Conservation (phyloP, 331 rosid genomes). For the Quercus tomentella region DNA sequence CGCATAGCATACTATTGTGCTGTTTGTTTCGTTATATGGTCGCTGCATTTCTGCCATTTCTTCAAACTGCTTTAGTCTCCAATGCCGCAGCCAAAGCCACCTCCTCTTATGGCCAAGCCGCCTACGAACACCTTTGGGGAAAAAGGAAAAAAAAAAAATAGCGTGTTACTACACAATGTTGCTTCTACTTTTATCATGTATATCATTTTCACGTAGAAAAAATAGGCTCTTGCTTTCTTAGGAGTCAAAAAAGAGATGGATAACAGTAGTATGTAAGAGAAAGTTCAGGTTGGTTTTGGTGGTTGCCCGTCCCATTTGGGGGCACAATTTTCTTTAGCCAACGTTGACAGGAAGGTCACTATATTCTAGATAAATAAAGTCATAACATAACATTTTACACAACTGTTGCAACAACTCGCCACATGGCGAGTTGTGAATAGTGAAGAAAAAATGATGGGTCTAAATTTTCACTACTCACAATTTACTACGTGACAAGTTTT, state of each 20-base stretch:
- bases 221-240: not conserved
- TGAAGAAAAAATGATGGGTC: no score
- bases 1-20: slow-evolving; percentile 55
- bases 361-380: no score
- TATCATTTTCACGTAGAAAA: not conserved
- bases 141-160: no score
- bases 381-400: no score
- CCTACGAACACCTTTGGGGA: no score
- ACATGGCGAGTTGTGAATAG: no score
- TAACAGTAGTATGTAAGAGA: not conserved
- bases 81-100: slow-evolving; percentile 3
- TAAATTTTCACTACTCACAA: no score
- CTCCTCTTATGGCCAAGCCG: not conserved
- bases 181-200: not conserved
- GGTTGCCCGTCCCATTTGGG: slow-evolving; percentile 52
- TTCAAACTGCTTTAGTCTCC: not conserved
- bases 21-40: slow-evolving; percentile 1
- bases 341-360: no score
- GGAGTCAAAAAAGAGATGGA: not conserved
- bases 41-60: not conserved
- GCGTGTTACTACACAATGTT: not conserved
- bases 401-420: no score
- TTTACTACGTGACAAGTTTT: no score
- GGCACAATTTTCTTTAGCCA: not conserved
- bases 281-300: slow-evolving; percentile 23